These are phyloP conservation scores for Podospora pseudoanserina DNA, from an alignment of 495 filamentous ascomycete genomes.

Conservation along the genomic window DNA sequence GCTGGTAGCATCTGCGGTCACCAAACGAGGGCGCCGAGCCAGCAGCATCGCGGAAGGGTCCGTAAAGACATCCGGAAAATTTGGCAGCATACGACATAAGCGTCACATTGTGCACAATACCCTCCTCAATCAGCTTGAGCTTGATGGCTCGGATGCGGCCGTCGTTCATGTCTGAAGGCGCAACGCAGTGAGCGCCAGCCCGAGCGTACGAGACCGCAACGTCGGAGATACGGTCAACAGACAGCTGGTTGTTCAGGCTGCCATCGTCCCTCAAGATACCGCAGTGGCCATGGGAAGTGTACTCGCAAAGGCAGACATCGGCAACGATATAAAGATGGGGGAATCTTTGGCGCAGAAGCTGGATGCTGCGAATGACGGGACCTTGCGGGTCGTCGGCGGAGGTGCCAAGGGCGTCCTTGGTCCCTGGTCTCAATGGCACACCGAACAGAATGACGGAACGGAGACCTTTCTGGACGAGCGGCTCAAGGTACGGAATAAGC, in stretches of 20 bases:
- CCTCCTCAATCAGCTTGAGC: conserved; percentile 86
- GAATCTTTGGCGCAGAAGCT: conserved; percentile 73
- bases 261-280: conserved; percentile 91
- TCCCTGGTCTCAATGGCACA: conserved; percentile 72
- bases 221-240: conserved; percentile 88
- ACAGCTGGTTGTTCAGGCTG: conserved; percentile 83
- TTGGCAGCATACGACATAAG: conserved; percentile 98
- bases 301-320: conserved; percentile 97
- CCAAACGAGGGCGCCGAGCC: conserved; percentile 90
- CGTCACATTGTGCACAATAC: conserved; percentile 81
- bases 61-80: conserved; percentile 94
- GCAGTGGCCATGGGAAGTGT: conserved; percentile 98
- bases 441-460: conserved; percentile 93
- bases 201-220: conserved; percentile 89
- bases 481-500: conserved; percentile 75
- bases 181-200: conserved; percentile 94
- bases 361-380: conserved; percentile 83
- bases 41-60: conserved; percentile 93
- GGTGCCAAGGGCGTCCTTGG: conserved; percentile 90
- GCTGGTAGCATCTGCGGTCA: conserved; percentile 92
- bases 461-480: conserved; percentile 83
- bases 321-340: conserved; percentile 83
- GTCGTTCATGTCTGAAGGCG: conserved; percentile 98
- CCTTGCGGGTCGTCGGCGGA: conserved; percentile 88
- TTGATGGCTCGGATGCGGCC: conserved; percentile 95